phyloP scores from a whole-genome alignment of 1,139 yeast species.

The Taphrina pruni region DNA sequence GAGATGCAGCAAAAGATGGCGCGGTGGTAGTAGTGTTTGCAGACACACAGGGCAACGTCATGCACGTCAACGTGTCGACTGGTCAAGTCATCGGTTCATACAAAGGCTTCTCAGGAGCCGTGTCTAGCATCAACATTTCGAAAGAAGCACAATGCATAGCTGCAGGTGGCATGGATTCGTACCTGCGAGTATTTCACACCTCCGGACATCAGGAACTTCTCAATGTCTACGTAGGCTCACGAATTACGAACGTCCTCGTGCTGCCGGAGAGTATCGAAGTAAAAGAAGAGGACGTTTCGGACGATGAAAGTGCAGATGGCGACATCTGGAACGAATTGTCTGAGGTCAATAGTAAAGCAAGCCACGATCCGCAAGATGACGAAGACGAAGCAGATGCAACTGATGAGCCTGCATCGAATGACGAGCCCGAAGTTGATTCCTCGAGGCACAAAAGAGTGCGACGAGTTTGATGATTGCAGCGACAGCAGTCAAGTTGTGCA shows the following conservation, averaged over 20 bases:
- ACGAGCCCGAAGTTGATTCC: background rate
- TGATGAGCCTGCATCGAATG: background rate
- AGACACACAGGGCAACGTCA: constrained; percentile 30
- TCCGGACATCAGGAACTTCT: constrained; percentile 3
- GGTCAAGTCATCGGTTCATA: constrained; percentile 18
- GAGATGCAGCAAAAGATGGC: background rate
- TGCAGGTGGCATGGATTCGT: constrained; percentile 34
- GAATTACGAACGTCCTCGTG: constrained; percentile 7
- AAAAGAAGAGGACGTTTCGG: constrained; percentile 12
- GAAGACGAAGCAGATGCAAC: background rate
- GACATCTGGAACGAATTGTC: constrained; percentile 36
- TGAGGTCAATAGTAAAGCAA: background rate
- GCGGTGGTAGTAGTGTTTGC: constrained; percentile 8
- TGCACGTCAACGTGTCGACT: constrained; percentile 12
- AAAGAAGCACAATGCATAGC: background rate
- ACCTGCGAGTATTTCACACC: constrained; percentile 17
- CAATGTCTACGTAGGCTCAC: constrained; percentile 21
- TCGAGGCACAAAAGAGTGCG: background rate
- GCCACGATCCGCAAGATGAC: background rate
- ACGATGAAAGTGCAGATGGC: constrained; percentile 27
- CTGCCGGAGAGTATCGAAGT: constrained; percentile 4
- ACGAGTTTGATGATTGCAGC: background rate
- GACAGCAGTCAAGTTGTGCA: no score
- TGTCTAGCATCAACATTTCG: background rate
- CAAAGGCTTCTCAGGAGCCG: constrained; percentile 32